A percentile compares a stretch with the other conserved stretches of the same genome.
Evolutionary conservation across 192 early-diverging fungal species (phyloP).

Genomic region (Backusella liffmaniae): DNA sequence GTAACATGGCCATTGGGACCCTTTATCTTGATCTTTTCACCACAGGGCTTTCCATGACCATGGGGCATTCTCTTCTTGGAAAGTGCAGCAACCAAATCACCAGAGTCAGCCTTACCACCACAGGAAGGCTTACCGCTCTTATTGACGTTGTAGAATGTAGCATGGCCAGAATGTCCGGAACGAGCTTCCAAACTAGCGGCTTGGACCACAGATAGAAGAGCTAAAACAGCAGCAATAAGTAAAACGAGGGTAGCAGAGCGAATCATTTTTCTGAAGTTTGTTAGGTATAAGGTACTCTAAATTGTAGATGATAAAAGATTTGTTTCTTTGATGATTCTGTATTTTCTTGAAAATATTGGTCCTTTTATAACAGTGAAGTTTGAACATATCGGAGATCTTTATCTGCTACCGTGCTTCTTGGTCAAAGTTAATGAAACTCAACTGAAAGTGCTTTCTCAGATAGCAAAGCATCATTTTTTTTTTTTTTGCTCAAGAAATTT

Average conservation of each 20-base stretch:
- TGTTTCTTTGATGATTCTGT: not conserved
- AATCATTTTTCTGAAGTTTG: not conserved
- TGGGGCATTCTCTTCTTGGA: conserved; percentile 8
- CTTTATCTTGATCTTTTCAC: conserved; percentile 44
- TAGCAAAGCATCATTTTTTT: not conserved
- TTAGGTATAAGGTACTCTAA: not conserved
- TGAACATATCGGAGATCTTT: not conserved
- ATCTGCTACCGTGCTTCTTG: not conserved
- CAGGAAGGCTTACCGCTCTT: not conserved
- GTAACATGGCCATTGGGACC: conserved; percentile 43
- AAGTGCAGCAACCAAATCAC: conserved; percentile 16
- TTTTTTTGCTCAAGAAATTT: too few relatives aligned
- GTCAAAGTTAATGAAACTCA: not conserved
- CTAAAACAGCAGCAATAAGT: not conserved
- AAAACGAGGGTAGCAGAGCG: not conserved
- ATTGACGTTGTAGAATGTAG: not conserved
- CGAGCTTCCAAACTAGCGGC: not conserved
- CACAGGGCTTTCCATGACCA: conserved; percentile 34
- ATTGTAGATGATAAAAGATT: not conserved
- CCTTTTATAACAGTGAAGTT: not conserved
- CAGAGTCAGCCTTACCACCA: conserved; percentile 5
- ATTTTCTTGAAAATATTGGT: not conserved
- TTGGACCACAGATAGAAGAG: not conserved
- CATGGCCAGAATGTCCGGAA: not conserved
- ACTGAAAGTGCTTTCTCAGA: not conserved